These are phyloP conservation scores for Fusarium pilosicola DNA, from an alignment of 2,329 filamentous ascomycete species.

Conservation along the genomic window DNA sequence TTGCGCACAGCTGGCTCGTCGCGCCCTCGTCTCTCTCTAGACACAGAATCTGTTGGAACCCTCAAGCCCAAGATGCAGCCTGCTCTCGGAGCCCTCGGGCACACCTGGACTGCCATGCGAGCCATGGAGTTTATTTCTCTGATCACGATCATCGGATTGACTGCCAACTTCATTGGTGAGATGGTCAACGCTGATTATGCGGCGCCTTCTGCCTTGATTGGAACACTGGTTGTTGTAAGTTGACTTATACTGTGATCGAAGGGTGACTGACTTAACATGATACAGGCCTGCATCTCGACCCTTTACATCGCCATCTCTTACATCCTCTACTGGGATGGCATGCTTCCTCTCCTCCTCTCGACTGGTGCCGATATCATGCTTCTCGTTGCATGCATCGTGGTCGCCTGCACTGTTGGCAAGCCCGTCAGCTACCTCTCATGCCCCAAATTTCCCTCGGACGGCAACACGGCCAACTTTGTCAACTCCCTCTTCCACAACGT, in stretches of 20 bases:
- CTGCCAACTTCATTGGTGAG: conserved; percentile 82
- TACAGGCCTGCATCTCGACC: conserved; percentile 78
- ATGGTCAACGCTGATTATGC: conserved; percentile 74
- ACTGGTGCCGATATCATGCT: conserved; percentile 73
- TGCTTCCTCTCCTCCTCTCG: conserved; percentile 78
- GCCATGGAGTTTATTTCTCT: conserved; percentile 77
- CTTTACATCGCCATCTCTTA: conserved; percentile 83
- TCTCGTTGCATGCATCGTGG: conserved; percentile 80
- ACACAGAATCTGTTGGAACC: conserved; percentile 47
- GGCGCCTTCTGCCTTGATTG: conserved; percentile 78
- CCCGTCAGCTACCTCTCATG: conserved; percentile 84
- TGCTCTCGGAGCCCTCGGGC: conserved; percentile 76
- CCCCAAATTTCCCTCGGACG: conserved; percentile 57
- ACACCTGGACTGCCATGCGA: conserved; percentile 80
- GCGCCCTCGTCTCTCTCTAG: conserved; percentile 56
- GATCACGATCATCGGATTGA: conserved; percentile 81
- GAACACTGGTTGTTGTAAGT: conserved; percentile 82
- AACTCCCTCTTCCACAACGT: conserved; percentile 56
- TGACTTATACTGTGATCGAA: not conserved
- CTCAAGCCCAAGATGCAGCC: conserved; percentile 56
- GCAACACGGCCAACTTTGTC: conserved; percentile 57
- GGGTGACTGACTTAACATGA: conserved; percentile 2
- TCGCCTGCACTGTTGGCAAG: conserved; percentile 80
- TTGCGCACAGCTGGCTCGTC: conserved; percentile 53
- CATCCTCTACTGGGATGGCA: conserved; percentile 81